Evolutionary conservation across 2,329 filamentous ascomycete species (phyloP).

Genomic region (Paecilomyces sp.): DNA sequence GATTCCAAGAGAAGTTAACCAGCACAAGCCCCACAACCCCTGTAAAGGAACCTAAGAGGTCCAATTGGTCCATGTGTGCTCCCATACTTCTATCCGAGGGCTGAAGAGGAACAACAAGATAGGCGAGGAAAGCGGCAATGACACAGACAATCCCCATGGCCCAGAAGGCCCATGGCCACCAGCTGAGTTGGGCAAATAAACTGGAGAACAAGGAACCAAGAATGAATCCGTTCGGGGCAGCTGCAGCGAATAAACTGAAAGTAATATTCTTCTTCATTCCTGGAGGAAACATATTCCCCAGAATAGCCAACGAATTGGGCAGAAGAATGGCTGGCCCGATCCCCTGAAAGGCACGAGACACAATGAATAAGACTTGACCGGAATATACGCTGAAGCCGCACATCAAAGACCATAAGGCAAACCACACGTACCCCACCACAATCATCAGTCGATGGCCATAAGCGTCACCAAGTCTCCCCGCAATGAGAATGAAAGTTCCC

Average conservation of each 20-base stretch:
- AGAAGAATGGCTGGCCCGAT: conserved; percentile 52
- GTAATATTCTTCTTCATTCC: conserved; percentile 50
- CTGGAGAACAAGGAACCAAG: conserved; percentile 20
- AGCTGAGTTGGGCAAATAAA: conserved; percentile 19
- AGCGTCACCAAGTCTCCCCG: conserved; percentile 38
- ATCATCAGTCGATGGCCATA: conserved; percentile 38
- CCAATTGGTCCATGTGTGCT: conserved; percentile 27
- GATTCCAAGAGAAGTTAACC: conserved; percentile 58
- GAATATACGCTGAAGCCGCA: conserved; percentile 32
- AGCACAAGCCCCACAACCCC: conserved; percentile 51
- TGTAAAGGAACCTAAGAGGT: conserved; percentile 16
- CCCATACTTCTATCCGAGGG: neutral
- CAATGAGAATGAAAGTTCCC: conserved; percentile 39
- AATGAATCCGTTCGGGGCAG: conserved; percentile 36
- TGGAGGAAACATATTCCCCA: conserved; percentile 48
- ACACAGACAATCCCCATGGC: conserved; percentile 29
- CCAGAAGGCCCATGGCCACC: conserved; percentile 44
- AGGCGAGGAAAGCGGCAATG: conserved; percentile 20
- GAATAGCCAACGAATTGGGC: conserved; percentile 55
- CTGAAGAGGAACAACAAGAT: conserved; percentile 15
- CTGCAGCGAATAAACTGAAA: conserved; percentile 41
- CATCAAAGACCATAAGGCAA: conserved; percentile 33
- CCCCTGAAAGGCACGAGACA: conserved; percentile 34
- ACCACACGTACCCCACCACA: conserved; percentile 32
- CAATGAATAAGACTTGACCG: conserved; percentile 26